phyloP scores from a whole-genome alignment of 1,284 basidiomycete species.

The Anthracocystis walkeri region DNA sequence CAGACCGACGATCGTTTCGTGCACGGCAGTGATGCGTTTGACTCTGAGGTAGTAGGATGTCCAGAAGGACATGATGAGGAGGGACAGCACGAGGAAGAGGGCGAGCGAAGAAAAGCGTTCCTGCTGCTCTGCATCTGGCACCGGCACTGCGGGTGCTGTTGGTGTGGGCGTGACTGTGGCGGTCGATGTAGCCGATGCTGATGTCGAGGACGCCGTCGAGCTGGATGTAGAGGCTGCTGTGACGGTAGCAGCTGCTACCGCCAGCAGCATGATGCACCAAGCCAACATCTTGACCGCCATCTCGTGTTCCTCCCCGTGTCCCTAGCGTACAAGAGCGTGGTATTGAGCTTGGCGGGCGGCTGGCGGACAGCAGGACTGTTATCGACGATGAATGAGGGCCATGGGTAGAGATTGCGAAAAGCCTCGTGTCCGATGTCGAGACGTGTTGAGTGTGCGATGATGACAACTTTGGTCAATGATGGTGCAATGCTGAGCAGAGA shows the following conservation, averaged over 20 bases:
- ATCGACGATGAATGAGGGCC: neutral
- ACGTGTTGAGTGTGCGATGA: neutral
- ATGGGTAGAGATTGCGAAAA: neutral
- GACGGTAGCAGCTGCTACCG: slow-evolving; percentile 10
- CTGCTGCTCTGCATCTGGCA: slow-evolving; percentile 63
- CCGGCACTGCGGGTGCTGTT: slow-evolving; percentile 6
- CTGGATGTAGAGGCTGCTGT: slow-evolving; percentile 13
- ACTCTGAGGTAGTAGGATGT: slow-evolving; percentile 98
- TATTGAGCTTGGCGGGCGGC: slow-evolving; percentile 1
- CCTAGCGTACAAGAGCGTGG: neutral
- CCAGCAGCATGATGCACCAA: slow-evolving; percentile 9
- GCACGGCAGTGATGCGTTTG: slow-evolving; percentile 91
- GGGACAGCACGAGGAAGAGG: slow-evolving; percentile 80
- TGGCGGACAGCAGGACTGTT: neutral
- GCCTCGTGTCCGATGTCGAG: neutral
- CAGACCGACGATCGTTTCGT: slow-evolving; percentile 96
- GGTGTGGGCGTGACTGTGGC: slow-evolving; percentile 16
- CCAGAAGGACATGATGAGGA: slow-evolving; percentile 93
- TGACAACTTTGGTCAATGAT: neutral
- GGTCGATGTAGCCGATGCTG: slow-evolving; percentile 7
- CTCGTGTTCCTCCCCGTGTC: neutral
- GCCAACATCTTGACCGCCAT: slow-evolving; percentile 22
- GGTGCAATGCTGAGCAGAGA: neutral
- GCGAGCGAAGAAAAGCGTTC: slow-evolving; percentile 68
- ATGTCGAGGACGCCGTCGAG: neutral